phyloP scores from a whole-genome alignment of 306 rosid genomes.

The Vigna trinervia region DNA sequence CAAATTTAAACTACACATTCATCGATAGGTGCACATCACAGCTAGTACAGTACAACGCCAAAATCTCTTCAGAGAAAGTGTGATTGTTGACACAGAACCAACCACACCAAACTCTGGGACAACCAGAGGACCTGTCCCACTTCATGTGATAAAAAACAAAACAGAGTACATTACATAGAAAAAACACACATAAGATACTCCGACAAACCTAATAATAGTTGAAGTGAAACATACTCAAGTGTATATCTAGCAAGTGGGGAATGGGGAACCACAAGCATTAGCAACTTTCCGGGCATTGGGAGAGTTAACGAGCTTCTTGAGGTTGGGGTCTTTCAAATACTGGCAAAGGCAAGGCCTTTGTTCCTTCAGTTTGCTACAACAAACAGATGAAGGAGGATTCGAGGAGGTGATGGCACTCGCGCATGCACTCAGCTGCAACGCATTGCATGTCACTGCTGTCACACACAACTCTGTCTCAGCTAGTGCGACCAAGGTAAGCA shows the following conservation, averaged over 20 bases:
- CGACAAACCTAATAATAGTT: not conserved
- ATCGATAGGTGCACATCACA: not conserved
- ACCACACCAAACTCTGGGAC: constrained; percentile 17
- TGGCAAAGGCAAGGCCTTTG: constrained; percentile 70
- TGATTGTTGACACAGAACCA: not conserved
- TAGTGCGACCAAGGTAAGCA: constrained; percentile 31
- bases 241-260: constrained; percentile 51
- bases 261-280: constrained; percentile 54
- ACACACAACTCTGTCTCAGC: constrained; percentile 37
- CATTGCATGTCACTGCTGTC: constrained; percentile 54
- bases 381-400: constrained; percentile 45
- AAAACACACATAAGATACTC: constrained; percentile 3
- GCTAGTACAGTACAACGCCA: constrained; percentile 16
- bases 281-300: constrained; percentile 66
- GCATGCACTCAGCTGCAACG: constrained; percentile 56
- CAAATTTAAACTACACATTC: constrained; percentile 15
- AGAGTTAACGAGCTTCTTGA: constrained; percentile 60
- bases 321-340: constrained; percentile 60
- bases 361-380: constrained; percentile 60
- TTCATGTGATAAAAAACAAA: constrained; percentile 1
- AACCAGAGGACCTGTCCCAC: constrained; percentile 9
- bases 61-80: constrained; percentile 5
- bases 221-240: not conserved
- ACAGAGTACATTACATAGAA: constrained; percentile 4
- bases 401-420: constrained; percentile 52